Evolutionary conservation across 768 basidiomycete genomes (phyloP).

Genomic region (Kwoniella sp.): DNA sequence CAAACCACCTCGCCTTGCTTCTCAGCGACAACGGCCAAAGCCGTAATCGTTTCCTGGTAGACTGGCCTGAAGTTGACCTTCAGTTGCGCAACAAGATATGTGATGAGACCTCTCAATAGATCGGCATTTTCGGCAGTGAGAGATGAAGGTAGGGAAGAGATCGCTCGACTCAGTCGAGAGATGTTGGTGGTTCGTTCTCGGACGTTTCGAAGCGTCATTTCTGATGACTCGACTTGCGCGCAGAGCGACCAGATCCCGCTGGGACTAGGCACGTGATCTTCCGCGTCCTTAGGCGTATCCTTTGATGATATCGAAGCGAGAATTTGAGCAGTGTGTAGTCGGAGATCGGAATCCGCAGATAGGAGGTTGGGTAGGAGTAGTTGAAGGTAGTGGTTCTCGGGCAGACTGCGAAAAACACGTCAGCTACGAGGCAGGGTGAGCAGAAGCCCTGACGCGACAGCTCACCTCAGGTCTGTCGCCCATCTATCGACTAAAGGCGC

Average conservation of each 20-base stretch:
- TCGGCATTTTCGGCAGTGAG: neutral
- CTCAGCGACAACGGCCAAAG: constrained; percentile 62
- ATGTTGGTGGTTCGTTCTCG: constrained; percentile 82
- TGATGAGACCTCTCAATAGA: constrained; percentile 22
- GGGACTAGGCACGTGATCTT: constrained; percentile 5
- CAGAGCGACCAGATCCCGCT: constrained; percentile 57
- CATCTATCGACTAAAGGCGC: constrained; percentile 23
- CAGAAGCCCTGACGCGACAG: too few relatives aligned
- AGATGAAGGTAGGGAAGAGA: constrained; percentile 30
- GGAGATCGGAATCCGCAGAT: constrained; percentile 71
- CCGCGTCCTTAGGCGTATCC: neutral
- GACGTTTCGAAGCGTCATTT: constrained; percentile 75
- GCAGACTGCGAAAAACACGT: constrained; percentile 14
- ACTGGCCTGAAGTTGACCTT: constrained; percentile 91
- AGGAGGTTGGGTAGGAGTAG: constrained; percentile 63
- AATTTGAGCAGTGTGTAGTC: constrained; percentile 64
- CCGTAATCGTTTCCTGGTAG: constrained; percentile 78
- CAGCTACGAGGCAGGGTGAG: too few relatives aligned
- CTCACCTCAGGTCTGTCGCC: constrained; percentile 24
- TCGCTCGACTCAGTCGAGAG: constrained; percentile 63
- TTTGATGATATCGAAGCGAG: constrained; percentile 31
- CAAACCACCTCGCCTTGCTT: constrained; percentile 74
- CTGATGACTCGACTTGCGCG: constrained; percentile 76
- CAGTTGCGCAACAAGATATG: constrained; percentile 65
- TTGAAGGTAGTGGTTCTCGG: constrained; percentile 40